A percentile compares a stretch with the other conserved stretches of the same genome.
phyloP scores from a whole-genome alignment of 768 basidiomycete species.

The Erythrobasidium yunnanense region DNA sequence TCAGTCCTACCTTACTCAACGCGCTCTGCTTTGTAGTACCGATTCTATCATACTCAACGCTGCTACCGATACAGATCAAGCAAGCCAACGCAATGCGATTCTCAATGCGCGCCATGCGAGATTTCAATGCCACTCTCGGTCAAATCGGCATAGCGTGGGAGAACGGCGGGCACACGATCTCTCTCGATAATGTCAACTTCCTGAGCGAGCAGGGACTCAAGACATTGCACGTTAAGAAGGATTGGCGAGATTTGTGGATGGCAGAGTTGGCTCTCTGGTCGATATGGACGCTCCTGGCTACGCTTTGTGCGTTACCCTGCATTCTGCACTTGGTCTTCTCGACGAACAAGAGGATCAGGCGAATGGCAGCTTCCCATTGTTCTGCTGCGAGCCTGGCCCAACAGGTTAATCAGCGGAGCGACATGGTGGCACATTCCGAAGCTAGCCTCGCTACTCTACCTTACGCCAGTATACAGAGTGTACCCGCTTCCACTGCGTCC shows the following conservation, averaged over 20 bases:
- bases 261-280: neutral
- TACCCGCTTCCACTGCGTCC: neutral
- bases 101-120: neutral
- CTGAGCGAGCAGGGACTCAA: neutral
- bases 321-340: neutral
- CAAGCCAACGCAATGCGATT: neutral
- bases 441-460: neutral
- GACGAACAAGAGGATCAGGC: neutral
- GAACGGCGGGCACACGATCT: neutral
- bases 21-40: constrained; percentile 4
- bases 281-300: neutral
- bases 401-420: too few relatives aligned
- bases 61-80: constrained; percentile 1
- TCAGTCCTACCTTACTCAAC: neutral
- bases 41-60: neutral
- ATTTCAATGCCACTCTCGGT: neutral
- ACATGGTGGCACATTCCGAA: too few relatives aligned
- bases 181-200: neutral
- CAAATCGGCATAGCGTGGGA: neutral
- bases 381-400: neutral
- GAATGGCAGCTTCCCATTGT: constrained; percentile 2
- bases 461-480: neutral
- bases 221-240: neutral
- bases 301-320: constrained; percentile 1
- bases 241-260: neutral